These are phyloP conservation scores for Hypoxylon lienhwacheense DNA, from an alignment of 495 filamentous ascomycete genomes.

Conservation along the genomic window DNA sequence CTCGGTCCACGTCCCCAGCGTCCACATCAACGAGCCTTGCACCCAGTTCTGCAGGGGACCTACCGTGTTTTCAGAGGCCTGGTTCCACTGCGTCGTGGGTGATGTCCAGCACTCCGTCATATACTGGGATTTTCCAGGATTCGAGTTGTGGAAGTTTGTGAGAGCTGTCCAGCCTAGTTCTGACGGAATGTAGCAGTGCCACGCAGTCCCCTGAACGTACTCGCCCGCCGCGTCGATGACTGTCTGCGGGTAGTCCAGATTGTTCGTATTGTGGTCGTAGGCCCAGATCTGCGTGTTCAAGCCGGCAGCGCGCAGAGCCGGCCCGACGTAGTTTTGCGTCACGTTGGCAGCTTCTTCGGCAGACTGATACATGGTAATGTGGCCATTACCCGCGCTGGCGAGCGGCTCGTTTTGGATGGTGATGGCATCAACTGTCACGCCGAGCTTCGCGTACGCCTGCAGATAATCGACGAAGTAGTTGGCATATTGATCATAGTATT, in stretches of 20 bases:
- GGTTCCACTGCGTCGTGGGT: slow-evolving; percentile 48
- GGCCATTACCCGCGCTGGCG: slow-evolving; percentile 55
- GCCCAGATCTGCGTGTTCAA: slow-evolving; percentile 55
- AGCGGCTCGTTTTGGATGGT: slow-evolving; percentile 62
- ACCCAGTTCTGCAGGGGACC: slow-evolving; percentile 62
- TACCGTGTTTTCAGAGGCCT: slow-evolving; percentile 56
- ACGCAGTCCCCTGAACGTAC: slow-evolving; percentile 54
- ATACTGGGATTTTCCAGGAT: slow-evolving; percentile 53
- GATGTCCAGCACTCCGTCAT: slow-evolving; percentile 64
- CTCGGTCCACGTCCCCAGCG: slow-evolving; percentile 59
- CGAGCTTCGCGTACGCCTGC: slow-evolving; percentile 50
- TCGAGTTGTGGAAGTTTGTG: slow-evolving; percentile 50
- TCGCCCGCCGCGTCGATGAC: slow-evolving; percentile 48
- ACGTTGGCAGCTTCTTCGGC: slow-evolving; percentile 52
- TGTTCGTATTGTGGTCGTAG: slow-evolving; percentile 60
- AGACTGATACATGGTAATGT: slow-evolving; percentile 56
- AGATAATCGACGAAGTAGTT: slow-evolving; percentile 62
- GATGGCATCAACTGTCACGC: slow-evolving; percentile 55
- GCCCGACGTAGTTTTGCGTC: slow-evolving; percentile 54
- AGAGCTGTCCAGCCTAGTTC: slow-evolving; percentile 55
- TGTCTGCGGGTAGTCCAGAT: slow-evolving; percentile 50
- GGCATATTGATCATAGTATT: slow-evolving; percentile 51
- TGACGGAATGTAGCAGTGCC: slow-evolving; percentile 60
- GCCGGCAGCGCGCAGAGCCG: slow-evolving; percentile 47
- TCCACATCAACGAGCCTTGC: slow-evolving; percentile 56